phyloP scores from a whole-genome alignment of 1,139 yeast species.

The Blastobotrys buckinghamii region DNA sequence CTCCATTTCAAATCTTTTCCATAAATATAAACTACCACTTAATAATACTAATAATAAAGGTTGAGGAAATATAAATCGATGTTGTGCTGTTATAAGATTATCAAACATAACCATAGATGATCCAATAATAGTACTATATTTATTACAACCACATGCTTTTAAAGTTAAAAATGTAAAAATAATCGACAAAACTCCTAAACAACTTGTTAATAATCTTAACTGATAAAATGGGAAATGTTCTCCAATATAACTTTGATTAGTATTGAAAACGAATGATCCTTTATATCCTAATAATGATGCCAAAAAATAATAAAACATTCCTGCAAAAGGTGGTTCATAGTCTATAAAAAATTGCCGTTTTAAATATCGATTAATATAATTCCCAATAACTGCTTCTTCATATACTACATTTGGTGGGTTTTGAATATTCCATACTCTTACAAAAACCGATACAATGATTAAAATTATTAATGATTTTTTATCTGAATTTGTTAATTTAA shows the following conservation, averaged over 20 bases:
- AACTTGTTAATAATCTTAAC: constrained; percentile 51
- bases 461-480: constrained; percentile 2
- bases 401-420: constrained; percentile 40
- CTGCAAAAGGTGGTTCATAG: constrained; percentile 57
- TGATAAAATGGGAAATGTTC: constrained; percentile 37
- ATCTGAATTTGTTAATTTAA: constrained; percentile 1
- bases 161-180: constrained; percentile 45
- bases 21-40: constrained; percentile 40
- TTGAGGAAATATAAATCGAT: constrained; percentile 47
- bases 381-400: constrained; percentile 54
- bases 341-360: constrained; percentile 52
- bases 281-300: constrained; percentile 41
- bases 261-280: constrained; percentile 36
- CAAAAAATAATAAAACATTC: constrained; percentile 43
- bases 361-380: constrained; percentile 47
- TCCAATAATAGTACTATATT: constrained; percentile 41
- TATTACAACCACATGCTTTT: constrained; percentile 43
- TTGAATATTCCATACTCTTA: constrained; percentile 19
- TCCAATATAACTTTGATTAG: constrained; percentile 34
- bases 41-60: constrained; percentile 45
- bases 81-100: constrained; percentile 47
- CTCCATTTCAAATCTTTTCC: constrained; percentile 39
- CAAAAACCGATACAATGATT: constrained; percentile 7
- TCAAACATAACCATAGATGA: constrained; percentile 46
- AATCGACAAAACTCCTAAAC: constrained; percentile 44